Percentiles rank a stretch among this genome's conserved stretches.
Evolutionary conservation across 1,284 basidiomycete species (phyloP).

Genomic region (Vanrija sp.): DNA sequence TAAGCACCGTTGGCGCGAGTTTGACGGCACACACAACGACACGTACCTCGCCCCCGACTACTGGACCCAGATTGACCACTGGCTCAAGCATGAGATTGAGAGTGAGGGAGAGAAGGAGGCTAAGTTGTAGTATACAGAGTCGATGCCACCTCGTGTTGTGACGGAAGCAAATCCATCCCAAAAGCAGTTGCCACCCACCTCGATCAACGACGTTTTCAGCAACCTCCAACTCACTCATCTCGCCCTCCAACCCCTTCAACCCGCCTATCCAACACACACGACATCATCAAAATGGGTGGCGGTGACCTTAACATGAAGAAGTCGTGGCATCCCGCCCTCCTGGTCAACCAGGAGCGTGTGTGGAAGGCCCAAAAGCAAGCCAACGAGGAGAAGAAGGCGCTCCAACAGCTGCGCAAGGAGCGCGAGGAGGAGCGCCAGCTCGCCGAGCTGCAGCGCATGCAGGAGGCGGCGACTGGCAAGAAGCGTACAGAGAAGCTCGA

Average conservation of each 20-base stretch:
- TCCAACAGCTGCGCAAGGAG: conserved; percentile 93
- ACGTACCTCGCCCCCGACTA: conserved; percentile 62
- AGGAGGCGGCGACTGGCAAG: conserved; percentile 90
- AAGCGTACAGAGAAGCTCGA: conserved; percentile 90
- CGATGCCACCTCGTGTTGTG: neutral
- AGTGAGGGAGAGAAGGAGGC: neutral
- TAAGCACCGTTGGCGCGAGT: conserved; percentile 56
- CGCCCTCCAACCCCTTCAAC: neutral
- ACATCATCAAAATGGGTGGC: conserved; percentile 75
- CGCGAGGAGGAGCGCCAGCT: conserved; percentile 95
- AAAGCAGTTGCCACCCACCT: neutral
- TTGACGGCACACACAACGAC: conserved; percentile 69
- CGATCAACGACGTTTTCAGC: neutral
- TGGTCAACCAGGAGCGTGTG: conserved; percentile 98
- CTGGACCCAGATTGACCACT: conserved; percentile 60
- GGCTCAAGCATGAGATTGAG: conserved; percentile 50
- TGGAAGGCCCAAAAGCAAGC: conserved; percentile 98
- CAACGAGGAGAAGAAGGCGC: conserved; percentile 95
- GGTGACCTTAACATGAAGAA: conserved; percentile 71
- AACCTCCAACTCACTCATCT: neutral
- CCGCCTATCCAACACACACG: neutral
- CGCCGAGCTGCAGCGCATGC: conserved; percentile 89
- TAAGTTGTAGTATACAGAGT: neutral
- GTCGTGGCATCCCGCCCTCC: conserved; percentile 93
- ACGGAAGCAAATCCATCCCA: neutral